Evolutionary conservation across 140 eudicot species (phyloP).

Genomic region (Artemisia princeps): DNA sequence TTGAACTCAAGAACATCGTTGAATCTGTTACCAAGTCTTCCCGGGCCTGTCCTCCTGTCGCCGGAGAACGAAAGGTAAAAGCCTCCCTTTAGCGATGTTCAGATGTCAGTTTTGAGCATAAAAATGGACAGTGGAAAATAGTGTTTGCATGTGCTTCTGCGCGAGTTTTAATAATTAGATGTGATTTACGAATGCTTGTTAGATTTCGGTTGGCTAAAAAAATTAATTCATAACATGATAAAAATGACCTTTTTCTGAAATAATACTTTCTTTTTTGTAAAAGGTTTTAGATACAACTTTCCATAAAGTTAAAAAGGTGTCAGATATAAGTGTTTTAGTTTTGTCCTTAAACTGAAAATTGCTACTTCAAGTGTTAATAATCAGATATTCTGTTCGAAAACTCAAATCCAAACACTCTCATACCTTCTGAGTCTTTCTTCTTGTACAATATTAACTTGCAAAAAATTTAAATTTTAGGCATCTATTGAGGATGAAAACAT

Average conservation of each 20-base stretch:
- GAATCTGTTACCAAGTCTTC: conserved; percentile 62
- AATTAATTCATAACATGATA: neutral
- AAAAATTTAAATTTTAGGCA: conserved; percentile 28
- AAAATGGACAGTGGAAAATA: too few species aligned
- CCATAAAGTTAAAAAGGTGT: too few species aligned
- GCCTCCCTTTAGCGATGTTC: neutral
- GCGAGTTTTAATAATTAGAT: too few species aligned
- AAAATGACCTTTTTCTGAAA: too few species aligned
- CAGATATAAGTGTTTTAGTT: too few species aligned
- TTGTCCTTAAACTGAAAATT: neutral
- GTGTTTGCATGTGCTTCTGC: too few species aligned
- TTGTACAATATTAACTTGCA: neutral
- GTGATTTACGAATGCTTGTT: neutral
- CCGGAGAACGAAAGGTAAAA: conserved; percentile 64
- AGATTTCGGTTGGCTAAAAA: neutral
- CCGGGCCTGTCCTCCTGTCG: conserved; percentile 54
- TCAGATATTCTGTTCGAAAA: neutral
- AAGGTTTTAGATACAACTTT: too few species aligned
- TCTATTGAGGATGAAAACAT: conserved; percentile 58
- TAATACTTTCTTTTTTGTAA: too few species aligned
- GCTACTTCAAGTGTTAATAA: neutral
- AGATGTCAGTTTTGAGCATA: neutral
- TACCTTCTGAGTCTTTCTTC: neutral
- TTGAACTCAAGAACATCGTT: conserved; percentile 66
- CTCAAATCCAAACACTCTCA: neutral